Base-by-base conservation (phyloP, 306 rosid genomes). In the Medicago arabica region DNA sequence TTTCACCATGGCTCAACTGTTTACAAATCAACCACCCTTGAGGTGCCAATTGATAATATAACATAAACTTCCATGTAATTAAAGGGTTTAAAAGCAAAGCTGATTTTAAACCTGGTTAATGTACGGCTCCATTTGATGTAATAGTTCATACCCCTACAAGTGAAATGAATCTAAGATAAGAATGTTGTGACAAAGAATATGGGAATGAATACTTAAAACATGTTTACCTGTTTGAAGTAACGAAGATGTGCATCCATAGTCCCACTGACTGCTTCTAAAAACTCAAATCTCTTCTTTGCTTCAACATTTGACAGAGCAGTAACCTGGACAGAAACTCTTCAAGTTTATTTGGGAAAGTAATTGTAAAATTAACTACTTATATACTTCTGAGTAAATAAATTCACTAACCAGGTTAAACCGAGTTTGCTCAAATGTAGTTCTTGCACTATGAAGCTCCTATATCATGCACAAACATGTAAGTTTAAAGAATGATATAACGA, bases 161-260 rank as follows among this genome's bases (percentile, higher is more conserved):
- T 8, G 67, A 77, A 69, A 79, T 28, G 55, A 31, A 50, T 66
- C 69, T 70, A 77, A 83, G 87, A 82, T 83, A 83, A 76, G 91
- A 67, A 83, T 13, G 63, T 5, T 57, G 66, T 11, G 63, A 69
- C 19, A 72, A 62, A 36, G 61, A 64, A 59, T 21, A 50, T 41
- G 75, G 28, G 58, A 70, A 61, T 67, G 19, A 77, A 65, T 21
- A 78, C 10, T 60, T 54, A 19, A 53, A 73, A 75, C 54, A 64
- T 65, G 50, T 74, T 70, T 63, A 88, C 99, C 94, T 96, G 99
- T 85, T 96, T 96, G 85, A 96, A 96, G 85, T 96, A 96, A 74
- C 98, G 97, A 78, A 96, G 96, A 86, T 96, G 99, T 0, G 99
- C 99, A 75, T 96, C 99, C 99, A 96, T 92, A 70, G 99, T 96